Percentiles rank a stretch among this genome's conserved stretches.
These are phyloP conservation scores for Leonotis leonurus DNA, from an alignment of 257 asterid species.

Conservation along the genomic window DNA sequence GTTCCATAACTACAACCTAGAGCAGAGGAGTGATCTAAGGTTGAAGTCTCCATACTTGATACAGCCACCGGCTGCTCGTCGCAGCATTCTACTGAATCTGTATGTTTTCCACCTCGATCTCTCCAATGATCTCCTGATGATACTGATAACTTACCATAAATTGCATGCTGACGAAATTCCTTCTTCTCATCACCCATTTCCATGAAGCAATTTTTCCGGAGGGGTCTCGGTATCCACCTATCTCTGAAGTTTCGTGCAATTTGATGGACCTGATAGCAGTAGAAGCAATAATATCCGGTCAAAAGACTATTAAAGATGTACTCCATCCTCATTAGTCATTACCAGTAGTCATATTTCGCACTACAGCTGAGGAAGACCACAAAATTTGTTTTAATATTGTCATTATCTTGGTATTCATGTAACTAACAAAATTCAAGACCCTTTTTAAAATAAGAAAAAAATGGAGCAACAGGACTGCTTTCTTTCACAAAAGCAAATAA, in stretches of 20 bases:
- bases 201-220: constrained; percentile 45
- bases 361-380: neutral
- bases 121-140: constrained; percentile 33
- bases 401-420: neutral
- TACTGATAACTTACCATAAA: constrained; percentile 24
- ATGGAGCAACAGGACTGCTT: neutral
- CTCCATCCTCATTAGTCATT: no score
- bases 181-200: constrained; percentile 43
- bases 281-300: constrained; percentile 17
- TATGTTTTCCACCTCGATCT: constrained; percentile 38
- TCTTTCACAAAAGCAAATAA: neutral
- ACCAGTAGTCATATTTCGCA: neutral
- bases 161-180: constrained; percentile 31
- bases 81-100: constrained; percentile 31
- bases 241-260: constrained; percentile 83
- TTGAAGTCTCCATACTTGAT: constrained; percentile 26
- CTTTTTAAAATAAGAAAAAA: neutral
- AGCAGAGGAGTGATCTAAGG: constrained; percentile 27
- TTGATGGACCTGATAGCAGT: constrained; percentile 70
- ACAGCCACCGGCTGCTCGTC: constrained; percentile 22
- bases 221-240: constrained; percentile 66
- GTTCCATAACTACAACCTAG: constrained; percentile 20
- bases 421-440: neutral
- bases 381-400: neutral
- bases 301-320: neutral